Base-by-base conservation (phyloP, 306 rosid genomes). In the Lablab purpureus region DNA sequence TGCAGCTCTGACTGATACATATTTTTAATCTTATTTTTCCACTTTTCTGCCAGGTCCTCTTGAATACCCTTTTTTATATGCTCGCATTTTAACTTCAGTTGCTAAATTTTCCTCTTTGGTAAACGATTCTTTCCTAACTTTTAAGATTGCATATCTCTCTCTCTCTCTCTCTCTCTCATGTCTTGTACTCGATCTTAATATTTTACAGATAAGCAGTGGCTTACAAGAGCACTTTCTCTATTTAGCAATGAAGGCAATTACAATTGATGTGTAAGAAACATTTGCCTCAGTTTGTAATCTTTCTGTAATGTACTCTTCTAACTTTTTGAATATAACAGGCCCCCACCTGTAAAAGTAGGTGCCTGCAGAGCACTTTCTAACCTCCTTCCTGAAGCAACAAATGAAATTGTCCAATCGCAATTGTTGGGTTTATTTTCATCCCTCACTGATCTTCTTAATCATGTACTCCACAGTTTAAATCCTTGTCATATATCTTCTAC, bases 51-150 rank as follows among this genome's bases (percentile, higher is more conserved):
- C 91, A 94, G 99, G 87, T 80, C 92, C 91, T 80, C 88, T 83
- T 81, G 92, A 88, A 70, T 84, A 75, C 81, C 99, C 99, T 54
- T 89, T 94, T 81, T 93, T 94, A 55, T 87, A 86, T 92, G 93
- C 99, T 68, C 99, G 99, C 43, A 77, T 92, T 51, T 91, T 94
- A 41, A 79, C 91, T 18, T 79, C 97, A 50, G 90, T 88, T 82
- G 89, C 97, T 70, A 94, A 89, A 84, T 89, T 94, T 86, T 88
- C 97, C 86, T 83, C 99, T 40, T 65, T 91, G 99, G 99, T 94
- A 89, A 86, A 71, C 58, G 37, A 13, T 17, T 58, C 78, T 30
- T 32, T 81, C 40, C 21, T 34, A 17, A 64, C 80, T 73, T 70
- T n/a, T 64, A 14, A 56, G 23, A 4, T 67, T 22, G 30, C 74